Conservation (phyloP, 169 alveolate genomes). For the Cryptosporidium baileyi region DNA sequence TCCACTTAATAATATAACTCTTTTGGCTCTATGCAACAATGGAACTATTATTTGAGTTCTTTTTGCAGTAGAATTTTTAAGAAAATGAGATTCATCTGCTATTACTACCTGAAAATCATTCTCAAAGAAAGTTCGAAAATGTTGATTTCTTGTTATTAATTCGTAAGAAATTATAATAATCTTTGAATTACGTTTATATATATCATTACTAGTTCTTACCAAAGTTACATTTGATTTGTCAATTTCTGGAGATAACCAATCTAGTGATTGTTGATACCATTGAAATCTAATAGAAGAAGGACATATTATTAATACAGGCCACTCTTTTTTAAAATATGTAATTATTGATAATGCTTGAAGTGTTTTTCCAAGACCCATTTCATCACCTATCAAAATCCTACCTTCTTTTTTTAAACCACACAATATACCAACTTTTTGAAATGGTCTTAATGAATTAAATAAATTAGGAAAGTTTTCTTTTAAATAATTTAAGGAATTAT, state of each 20-base stretch:
- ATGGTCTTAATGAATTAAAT: constrained; percentile 80
- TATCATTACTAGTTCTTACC: constrained; percentile 76
- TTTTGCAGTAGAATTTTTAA: constrained; percentile 89
- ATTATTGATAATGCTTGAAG: constrained; percentile 94
- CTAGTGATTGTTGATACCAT: constrained; percentile 91
- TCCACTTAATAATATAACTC: constrained; percentile 91
- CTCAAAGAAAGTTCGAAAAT: constrained; percentile 38
- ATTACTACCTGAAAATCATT: constrained; percentile 79
- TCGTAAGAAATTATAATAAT: constrained; percentile 84
- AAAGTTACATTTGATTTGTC: constrained; percentile 74
- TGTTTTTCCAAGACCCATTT: constrained; percentile 99
- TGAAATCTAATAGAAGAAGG: constrained; percentile 92
- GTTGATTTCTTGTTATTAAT: constrained; percentile 76
- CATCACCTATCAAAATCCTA: constrained; percentile 94
- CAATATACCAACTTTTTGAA: constrained; percentile 93
- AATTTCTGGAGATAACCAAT: constrained; percentile 88
- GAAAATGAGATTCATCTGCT: constrained; percentile 97
- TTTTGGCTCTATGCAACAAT: constrained; percentile 84
- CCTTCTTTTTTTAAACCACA: constrained; percentile 92
- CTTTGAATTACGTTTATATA: constrained; percentile 27
- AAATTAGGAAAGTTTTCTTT: constrained; percentile 61
- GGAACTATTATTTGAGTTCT: constrained; percentile 90
- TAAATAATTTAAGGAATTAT: constrained; percentile 5
- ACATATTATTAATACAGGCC: constrained; percentile 95
- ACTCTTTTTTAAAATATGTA: constrained; percentile 87